Percentiles rank a stretch among this genome's conserved stretches.
phyloP scores from a whole-genome alignment of 495 filamentous ascomycete species.

The Antarctomyces pellizariae region DNA sequence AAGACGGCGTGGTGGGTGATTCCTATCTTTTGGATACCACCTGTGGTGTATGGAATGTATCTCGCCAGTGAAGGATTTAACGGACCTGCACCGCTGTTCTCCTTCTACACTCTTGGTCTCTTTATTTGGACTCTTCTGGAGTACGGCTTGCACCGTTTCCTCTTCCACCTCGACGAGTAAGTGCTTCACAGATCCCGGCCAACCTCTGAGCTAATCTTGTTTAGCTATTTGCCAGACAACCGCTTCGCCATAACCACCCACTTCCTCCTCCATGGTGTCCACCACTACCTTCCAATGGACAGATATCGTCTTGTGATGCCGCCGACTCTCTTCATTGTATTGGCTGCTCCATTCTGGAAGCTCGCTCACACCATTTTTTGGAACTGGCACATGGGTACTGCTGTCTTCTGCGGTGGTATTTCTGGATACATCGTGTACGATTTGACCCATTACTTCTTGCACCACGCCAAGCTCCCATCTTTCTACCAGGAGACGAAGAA shows the following conservation, averaged over 20 bases:
- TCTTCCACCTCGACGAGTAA: conserved; percentile 88
- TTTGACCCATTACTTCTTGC: conserved; percentile 96
- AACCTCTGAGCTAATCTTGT: conserved; percentile 10
- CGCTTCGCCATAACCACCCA: conserved; percentile 69
- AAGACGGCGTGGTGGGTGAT: conserved; percentile 87
- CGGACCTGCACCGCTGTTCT: conserved; percentile 6
- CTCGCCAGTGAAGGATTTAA: conserved; percentile 32
- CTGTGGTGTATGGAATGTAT: conserved; percentile 48
- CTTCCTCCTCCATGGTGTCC: conserved; percentile 89
- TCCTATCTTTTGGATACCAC: conserved; percentile 69
- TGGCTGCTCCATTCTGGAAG: conserved; percentile 85
- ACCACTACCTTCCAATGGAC: conserved; percentile 98
- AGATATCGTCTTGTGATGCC: conserved; percentile 94
- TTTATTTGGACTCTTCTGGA: conserved; percentile 76
- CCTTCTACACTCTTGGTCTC: conserved; percentile 19
- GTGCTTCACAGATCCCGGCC: conserved; percentile 12
- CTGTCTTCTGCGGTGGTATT: conserved; percentile 70
- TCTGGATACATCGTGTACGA: conserved; percentile 96
- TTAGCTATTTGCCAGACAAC: conserved; percentile 76
- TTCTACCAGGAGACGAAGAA: conserved; percentile 87
- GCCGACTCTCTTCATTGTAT: conserved; percentile 60
- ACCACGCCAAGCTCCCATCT: conserved; percentile 74
- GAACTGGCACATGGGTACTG: conserved; percentile 58
- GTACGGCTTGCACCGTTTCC: conserved; percentile 69
- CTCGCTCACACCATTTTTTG: conserved; percentile 70